Evolutionary conservation across 1,284 basidiomycete species (phyloP).

Genomic region (Irpex rosettiformis): DNA sequence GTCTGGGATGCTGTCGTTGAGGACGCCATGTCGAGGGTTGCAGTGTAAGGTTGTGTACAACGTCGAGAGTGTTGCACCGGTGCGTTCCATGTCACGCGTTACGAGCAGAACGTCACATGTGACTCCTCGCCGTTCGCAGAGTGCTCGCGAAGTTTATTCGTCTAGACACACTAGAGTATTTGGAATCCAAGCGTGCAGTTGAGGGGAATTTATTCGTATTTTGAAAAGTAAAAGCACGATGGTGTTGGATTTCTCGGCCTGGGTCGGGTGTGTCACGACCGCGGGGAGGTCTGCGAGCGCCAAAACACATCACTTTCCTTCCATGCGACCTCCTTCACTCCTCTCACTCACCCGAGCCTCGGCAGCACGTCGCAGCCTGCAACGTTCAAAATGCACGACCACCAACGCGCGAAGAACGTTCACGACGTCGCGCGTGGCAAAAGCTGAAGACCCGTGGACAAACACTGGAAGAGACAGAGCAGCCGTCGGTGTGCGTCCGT

Average conservation of each 20-base stretch:
- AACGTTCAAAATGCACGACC: background rate
- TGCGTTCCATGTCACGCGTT: slow-evolving; percentile 1
- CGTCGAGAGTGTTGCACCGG: no score
- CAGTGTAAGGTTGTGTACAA: no score
- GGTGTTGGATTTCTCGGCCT: no score
- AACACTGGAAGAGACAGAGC: slow-evolving; percentile 34
- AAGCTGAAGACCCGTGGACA: background rate
- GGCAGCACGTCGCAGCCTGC: background rate
- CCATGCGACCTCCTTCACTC: background rate
- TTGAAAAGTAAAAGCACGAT: no score
- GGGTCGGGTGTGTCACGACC: background rate
- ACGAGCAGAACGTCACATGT: background rate
- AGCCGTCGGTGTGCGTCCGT: slow-evolving; percentile 37
- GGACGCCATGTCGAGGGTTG: slow-evolving; percentile 51
- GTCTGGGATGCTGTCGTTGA: slow-evolving; percentile 79
- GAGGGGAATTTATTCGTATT: no score
- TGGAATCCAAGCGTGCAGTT: no score
- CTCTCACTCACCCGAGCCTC: background rate
- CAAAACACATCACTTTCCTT: background rate
- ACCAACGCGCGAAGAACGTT: background rate
- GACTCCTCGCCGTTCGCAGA: background rate
- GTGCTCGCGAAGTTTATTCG: no score
- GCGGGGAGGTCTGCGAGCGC: background rate
- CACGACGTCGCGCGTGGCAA: background rate
- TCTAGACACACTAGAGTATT: no score